These are phyloP conservation scores for Aphanomyces cochlioides DNA, from an alignment of 352 stramenopile genomes.

Conservation along the genomic window DNA sequence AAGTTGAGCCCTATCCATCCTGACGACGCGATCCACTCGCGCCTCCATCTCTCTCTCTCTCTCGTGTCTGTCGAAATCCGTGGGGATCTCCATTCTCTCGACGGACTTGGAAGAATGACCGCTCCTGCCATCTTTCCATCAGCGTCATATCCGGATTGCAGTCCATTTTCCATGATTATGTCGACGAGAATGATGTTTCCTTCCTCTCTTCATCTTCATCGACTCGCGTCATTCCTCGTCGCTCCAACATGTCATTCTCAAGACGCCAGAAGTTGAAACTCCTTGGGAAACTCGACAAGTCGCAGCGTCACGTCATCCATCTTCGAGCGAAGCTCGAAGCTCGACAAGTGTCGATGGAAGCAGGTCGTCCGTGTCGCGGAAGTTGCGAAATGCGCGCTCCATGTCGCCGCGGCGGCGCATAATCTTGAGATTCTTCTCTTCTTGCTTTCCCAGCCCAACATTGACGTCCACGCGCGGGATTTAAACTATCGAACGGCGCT, in stretches of 20 bases:
- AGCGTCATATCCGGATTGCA: no score
- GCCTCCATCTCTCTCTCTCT: no score
- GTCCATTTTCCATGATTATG: no score
- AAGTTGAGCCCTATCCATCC: no score
- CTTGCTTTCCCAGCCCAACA: conserved; percentile 40
- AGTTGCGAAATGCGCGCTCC: conserved; percentile 33
- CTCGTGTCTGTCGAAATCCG: no score
- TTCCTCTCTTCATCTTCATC: no score
- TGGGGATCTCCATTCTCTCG: no score
- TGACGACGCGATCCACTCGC: no score
- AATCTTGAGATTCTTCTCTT: conserved; percentile 66
- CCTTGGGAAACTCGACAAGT: background rate
- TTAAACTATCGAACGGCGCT: conserved; percentile 42
- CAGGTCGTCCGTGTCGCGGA: background rate
- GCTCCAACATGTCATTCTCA: background rate
- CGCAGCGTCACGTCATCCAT: background rate
- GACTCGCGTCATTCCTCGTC: no score
- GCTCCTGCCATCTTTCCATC: no score
- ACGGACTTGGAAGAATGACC: no score
- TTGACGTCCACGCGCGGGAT: conserved; percentile 33
- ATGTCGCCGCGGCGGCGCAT: conserved; percentile 48
- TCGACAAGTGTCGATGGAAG: background rate
- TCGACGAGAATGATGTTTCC: no score
- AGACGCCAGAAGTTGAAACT: background rate
- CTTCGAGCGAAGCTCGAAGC: background rate